Base-by-base conservation (phyloP, 148 eudicot species). In the Cornus kousa region DNA sequence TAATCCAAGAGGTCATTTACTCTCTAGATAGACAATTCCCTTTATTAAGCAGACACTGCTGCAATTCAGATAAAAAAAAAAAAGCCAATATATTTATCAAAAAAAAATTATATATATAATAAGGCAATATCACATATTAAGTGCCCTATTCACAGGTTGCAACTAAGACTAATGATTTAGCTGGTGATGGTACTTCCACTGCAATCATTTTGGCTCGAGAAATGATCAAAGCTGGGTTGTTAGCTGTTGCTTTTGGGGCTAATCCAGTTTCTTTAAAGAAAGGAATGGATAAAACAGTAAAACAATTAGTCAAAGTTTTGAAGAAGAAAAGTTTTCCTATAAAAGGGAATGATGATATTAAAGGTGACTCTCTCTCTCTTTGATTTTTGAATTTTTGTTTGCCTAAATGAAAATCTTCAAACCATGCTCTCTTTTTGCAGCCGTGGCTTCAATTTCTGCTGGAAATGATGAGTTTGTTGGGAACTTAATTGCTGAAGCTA, bases 121-220 rank as follows among this genome's bases (percentile, higher is more conserved):
- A 43, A 43, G 48, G 12, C 59, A 53, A 11, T 53, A 53, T 53
- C 19, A 16, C 59, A 17, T 35, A 68, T 50, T 60, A 7, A 67
- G 79, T 77, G 72, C 68, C 70, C 35, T 43, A 69, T 82, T 74
- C 77, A 76, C 89, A 95, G 99, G 99, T 95, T 78, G 99, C 99
- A 80, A 85, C 87, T 71, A 95, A 93, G 86, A 93, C 93, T 68
- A 95, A 95, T 89, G 87, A 85, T 86, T 85, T 87, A 78, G 97
- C 97, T 77, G 99, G 99, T 69, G 99, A 95, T 87, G 99, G 99
- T 70, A 95, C 97, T 14, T 91, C 99, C 17, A 95, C 99, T 74
- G 99, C 99, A 76, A 89, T 95, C 43, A 81, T 95, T 80, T 77
- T 95, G 80, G 97, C 97, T 80, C 89, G 97, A 72, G 99, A 90